A percentile compares a stretch with the other conserved stretches of the same genome.
Evolutionary conservation across 2,329 filamentous ascomycete species (phyloP).

Genomic region (Elsinoe arachidis): DNA sequence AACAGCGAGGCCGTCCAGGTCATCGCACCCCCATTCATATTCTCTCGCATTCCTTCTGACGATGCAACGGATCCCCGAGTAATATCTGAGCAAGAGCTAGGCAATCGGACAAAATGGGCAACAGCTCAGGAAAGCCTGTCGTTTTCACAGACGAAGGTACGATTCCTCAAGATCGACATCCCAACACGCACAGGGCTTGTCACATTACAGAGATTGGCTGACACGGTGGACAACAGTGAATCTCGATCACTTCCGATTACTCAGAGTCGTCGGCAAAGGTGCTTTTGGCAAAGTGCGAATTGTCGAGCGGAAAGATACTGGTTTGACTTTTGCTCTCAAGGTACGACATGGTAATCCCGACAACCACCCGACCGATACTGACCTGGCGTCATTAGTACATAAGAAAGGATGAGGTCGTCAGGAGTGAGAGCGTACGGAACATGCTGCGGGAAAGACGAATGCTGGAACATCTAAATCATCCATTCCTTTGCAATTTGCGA

Average conservation of each 20-base stretch:
- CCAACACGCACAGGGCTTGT: neutral
- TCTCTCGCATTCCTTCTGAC: neutral
- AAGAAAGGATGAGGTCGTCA: constrained; percentile 59
- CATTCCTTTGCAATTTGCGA: constrained; percentile 94
- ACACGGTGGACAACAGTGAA: constrained; percentile 54
- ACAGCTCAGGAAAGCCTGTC: constrained; percentile 88
- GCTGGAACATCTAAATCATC: constrained; percentile 96
- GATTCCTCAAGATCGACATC: constrained; percentile 21
- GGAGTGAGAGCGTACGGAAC: constrained; percentile 94
- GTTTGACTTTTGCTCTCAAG: constrained; percentile 88
- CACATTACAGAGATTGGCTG: neutral
- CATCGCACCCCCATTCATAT: neutral
- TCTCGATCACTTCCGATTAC: constrained; percentile 90
- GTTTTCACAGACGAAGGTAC: constrained; percentile 87
- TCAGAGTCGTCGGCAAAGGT: constrained; percentile 93
- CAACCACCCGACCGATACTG: constrained; percentile 44
- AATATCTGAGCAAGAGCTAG: constrained; percentile 7
- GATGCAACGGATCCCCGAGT: neutral
- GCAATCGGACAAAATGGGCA: constrained; percentile 59
- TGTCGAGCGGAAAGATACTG: constrained; percentile 93
- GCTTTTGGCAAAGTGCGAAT: constrained; percentile 98
- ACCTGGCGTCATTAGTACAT: constrained; percentile 17
- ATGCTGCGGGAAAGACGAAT: constrained; percentile 96
- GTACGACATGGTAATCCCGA: constrained; percentile 96
- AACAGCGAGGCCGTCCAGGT: constrained; percentile 7